phyloP scores from a whole-genome alignment of 2,329 filamentous ascomycete species.

The Paramyrothecium roridum region DNA sequence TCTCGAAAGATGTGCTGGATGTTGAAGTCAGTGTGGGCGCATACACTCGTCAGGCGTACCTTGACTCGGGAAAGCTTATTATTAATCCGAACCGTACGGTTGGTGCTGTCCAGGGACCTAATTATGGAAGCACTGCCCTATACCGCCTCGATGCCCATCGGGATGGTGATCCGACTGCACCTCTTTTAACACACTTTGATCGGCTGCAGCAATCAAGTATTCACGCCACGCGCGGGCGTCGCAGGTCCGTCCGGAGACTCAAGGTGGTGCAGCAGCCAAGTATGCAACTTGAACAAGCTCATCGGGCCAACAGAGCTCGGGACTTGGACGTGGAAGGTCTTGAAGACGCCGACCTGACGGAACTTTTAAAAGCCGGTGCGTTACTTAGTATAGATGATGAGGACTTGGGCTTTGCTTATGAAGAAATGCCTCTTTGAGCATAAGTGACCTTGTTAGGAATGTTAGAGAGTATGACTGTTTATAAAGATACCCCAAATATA shows the following conservation, averaged over 20 bases:
- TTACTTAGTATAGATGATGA: slow-evolving; percentile 24
- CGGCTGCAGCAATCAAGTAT: slow-evolving; percentile 39
- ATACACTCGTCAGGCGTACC: slow-evolving; percentile 21
- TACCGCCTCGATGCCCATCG: slow-evolving; percentile 48
- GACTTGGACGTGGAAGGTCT: slow-evolving; percentile 25
- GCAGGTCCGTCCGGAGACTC: slow-evolving; percentile 21
- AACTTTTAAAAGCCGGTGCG: slow-evolving; percentile 20
- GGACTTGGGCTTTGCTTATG: slow-evolving; percentile 30
- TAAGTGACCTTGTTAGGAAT: no score
- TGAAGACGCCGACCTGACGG: slow-evolving; percentile 9
- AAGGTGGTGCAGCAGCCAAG: slow-evolving; percentile 11
- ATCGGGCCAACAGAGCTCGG: slow-evolving; percentile 19
- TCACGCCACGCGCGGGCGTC: slow-evolving; percentile 20
- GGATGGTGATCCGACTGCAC: slow-evolving; percentile 35
- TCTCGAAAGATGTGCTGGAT: slow-evolving; percentile 5
- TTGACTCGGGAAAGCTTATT: slow-evolving; percentile 38
- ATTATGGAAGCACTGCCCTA: slow-evolving; percentile 43
- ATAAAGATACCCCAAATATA: no score
- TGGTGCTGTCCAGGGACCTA: slow-evolving; percentile 54
- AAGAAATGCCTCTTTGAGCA: slow-evolving; percentile 17
- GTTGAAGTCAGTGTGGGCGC: slow-evolving; percentile 10
- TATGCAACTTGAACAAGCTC: slow-evolving; percentile 7
- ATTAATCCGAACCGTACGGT: slow-evolving; percentile 42
- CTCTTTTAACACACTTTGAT: slow-evolving; percentile 42
- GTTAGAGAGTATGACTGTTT: no score